phyloP scores from a whole-genome alignment of 306 rosid genomes.

The Malus orientalis region DNA sequence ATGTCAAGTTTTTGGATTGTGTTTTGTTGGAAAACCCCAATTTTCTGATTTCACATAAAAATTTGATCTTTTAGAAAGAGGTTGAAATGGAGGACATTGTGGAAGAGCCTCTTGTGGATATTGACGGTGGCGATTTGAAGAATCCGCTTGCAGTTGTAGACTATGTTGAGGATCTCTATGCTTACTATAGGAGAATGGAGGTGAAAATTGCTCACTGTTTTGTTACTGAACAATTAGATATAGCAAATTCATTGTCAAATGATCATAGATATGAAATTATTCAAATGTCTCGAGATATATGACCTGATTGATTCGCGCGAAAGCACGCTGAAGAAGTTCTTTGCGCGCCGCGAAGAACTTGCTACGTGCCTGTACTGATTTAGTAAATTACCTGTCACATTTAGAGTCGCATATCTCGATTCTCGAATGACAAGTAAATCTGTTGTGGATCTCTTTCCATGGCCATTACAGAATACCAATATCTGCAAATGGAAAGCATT shows the following conservation, averaged over 20 bases:
- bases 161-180: conserved; percentile 66
- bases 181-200: conserved; percentile 68
- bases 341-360: background rate
- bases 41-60: background rate
- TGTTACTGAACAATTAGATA: background rate
- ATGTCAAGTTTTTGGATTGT: background rate
- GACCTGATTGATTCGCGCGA: background rate
- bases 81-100: conserved; percentile 89
- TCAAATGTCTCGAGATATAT: background rate
- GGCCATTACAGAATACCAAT: background rate
- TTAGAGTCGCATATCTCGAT: background rate
- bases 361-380: background rate
- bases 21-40: background rate
- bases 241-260: background rate
- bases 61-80: conserved; percentile 41
- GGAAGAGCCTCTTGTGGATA: conserved; percentile 61
- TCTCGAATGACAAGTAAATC: background rate
- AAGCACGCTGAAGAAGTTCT: background rate
- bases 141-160: conserved; percentile 81
- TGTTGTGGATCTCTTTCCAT: background rate
- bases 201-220: conserved; percentile 21
- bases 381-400: background rate
- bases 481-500: background rate
- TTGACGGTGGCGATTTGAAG: conserved; percentile 52
- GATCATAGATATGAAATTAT: background rate